Percentiles rank a stretch among this genome's conserved stretches.
Conservation (phyloP, 768 basidiomycete species). For the Galerina marginata region DNA sequence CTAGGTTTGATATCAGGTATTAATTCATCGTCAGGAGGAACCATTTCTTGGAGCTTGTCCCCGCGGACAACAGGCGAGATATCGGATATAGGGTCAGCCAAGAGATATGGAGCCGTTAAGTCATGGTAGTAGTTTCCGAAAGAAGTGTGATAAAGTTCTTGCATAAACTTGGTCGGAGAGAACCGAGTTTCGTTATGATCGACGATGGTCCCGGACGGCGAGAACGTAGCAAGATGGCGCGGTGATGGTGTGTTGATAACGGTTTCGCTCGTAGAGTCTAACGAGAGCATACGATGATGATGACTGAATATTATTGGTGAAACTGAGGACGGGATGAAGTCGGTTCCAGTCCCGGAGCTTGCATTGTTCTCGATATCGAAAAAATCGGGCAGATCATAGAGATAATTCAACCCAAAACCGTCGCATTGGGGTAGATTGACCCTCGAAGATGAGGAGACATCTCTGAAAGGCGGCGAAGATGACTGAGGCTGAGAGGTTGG, state of each 20-base stretch:
- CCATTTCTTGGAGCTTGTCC: slow-evolving; percentile 9
- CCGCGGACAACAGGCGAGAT: slow-evolving; percentile 37
- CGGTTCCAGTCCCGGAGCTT: slow-evolving; percentile 2
- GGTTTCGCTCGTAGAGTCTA: slow-evolving; percentile 28
- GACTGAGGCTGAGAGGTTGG: slow-evolving; percentile 18
- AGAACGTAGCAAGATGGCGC: slow-evolving; percentile 15
- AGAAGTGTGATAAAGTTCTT: slow-evolving; percentile 24
- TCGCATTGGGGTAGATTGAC: slow-evolving; percentile 17
- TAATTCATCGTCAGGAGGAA: neutral
- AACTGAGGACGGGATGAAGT: neutral
- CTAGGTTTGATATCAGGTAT: slow-evolving; percentile 4
- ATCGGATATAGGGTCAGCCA: slow-evolving; percentile 25
- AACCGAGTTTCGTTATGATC: slow-evolving; percentile 2
- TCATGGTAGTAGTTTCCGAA: slow-evolving; percentile 22
- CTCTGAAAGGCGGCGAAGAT: slow-evolving; percentile 26
- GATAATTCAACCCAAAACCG: slow-evolving; percentile 21
- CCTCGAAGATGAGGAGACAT: slow-evolving; percentile 25
- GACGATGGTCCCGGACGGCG: slow-evolving; percentile 10
- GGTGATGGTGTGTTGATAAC: slow-evolving; percentile 34
- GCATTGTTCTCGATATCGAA: neutral
- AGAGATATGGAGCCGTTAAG: slow-evolving; percentile 16
- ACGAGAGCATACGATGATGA: slow-evolving; percentile 29
- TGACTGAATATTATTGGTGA: slow-evolving; percentile 18
- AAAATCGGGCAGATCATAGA: slow-evolving; percentile 18
- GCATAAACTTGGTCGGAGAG: slow-evolving; percentile 19